Conservation (phyloP, 768 basidiomycete species). For the Psilocybe subaeruginosa region DNA sequence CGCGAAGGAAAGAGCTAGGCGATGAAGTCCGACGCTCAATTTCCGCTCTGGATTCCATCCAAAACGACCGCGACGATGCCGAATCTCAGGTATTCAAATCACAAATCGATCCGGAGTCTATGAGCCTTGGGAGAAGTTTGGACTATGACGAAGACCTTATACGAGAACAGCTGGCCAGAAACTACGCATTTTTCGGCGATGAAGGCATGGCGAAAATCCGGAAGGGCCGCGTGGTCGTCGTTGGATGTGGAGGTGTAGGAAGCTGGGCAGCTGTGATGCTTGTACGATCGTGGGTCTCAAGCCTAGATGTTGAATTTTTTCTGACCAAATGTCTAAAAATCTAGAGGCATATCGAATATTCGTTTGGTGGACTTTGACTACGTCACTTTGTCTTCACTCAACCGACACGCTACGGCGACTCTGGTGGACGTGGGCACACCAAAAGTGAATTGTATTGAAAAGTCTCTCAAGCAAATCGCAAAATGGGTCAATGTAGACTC, state of each 20-base stretch:
- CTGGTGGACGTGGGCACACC: constrained; percentile 92
- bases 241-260: constrained; percentile 97
- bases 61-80: constrained; percentile 1
- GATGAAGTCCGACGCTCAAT: constrained; percentile 61
- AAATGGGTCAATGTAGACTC: constrained; percentile 90
- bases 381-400: constrained; percentile 92
- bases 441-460: constrained; percentile 82
- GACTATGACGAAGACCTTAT: constrained; percentile 82
- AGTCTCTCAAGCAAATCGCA: constrained; percentile 69
- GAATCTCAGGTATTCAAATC: background rate
- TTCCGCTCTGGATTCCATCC: constrained; percentile 11
- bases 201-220: constrained; percentile 84
- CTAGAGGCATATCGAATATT: constrained; percentile 74
- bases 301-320: background rate
- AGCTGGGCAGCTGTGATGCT: constrained; percentile 97
- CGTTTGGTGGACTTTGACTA: constrained; percentile 95
- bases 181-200: constrained; percentile 94
- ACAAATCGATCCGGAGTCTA: constrained; percentile 11
- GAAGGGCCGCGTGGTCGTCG: constrained; percentile 75
- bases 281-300: constrained; percentile 73
- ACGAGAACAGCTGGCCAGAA: constrained; percentile 88
- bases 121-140: background rate
- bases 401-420: constrained; percentile 90
- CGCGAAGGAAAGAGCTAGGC: constrained; percentile 56
- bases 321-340: constrained; percentile 1